Evolutionary conservation across 202 grass and related monocot genomes (phyloP).

Genomic region (Musa balbisiana): DNA sequence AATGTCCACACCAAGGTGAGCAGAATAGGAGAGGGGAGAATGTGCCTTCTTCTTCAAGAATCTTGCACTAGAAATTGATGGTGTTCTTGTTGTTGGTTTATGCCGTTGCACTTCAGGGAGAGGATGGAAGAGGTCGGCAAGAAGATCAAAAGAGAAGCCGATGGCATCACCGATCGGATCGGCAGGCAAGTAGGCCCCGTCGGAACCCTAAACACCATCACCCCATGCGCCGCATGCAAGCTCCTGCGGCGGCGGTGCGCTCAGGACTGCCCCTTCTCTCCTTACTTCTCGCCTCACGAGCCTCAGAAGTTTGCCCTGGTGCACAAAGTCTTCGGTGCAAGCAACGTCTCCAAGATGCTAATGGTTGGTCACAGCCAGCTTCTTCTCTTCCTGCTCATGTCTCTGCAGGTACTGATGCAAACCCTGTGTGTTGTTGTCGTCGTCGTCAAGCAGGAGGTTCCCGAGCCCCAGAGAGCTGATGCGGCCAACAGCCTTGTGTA

Average conservation of each 20-base stretch:
- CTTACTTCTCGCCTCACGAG: constrained; percentile 87
- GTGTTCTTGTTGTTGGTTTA: background rate
- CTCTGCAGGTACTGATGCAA: background rate
- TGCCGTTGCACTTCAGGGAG: constrained; percentile 32
- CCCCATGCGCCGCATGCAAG: constrained; percentile 92
- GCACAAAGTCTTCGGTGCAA: constrained; percentile 88
- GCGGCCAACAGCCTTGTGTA: constrained; percentile 89
- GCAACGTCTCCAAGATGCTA: constrained; percentile 97
- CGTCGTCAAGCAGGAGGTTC: constrained; percentile 49
- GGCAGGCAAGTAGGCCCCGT: constrained; percentile 26
- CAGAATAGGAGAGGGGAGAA: background rate
- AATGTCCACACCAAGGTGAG: constrained; percentile 76
- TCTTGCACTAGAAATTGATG: background rate
- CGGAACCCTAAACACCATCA: constrained; percentile 47
- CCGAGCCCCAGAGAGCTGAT: constrained; percentile 63
- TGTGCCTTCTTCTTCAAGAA: background rate
- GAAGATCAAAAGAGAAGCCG: constrained; percentile 67
- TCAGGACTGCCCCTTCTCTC: constrained; percentile 80
- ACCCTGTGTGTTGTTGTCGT: background rate
- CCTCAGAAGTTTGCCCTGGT: constrained; percentile 83
- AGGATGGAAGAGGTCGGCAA: constrained; percentile 69
- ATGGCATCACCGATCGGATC: background rate
- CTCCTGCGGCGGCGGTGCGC: constrained; percentile 78
- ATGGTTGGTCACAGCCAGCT: constrained; percentile 27
- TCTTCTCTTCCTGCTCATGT: background rate